phyloP scores from a whole-genome alignment of 306 rosid species.

The Amphicarpaea edgeworthii region DNA sequence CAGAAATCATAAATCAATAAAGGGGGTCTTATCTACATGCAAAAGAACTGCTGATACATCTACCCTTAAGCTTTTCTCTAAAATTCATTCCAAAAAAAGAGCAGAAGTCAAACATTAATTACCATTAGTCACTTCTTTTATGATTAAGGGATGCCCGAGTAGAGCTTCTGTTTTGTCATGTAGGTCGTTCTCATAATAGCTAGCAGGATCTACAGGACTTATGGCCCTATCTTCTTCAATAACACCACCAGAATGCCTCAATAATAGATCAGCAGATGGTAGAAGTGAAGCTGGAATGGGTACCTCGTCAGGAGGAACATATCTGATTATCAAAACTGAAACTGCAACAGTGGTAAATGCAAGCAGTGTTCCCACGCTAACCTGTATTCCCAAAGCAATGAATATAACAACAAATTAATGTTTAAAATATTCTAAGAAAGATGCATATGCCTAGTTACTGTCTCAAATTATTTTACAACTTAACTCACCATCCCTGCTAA shows the following conservation, averaged over 20 bases:
- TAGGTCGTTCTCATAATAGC: conserved; percentile 44
- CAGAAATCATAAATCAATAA: conserved; percentile 14
- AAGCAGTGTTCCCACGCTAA: conserved; percentile 76
- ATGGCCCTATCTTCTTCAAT: conserved; percentile 41
- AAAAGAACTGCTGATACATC: background rate
- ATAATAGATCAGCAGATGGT: conserved; percentile 46
- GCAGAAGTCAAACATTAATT: conserved; percentile 36
- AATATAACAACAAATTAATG: conserved; percentile 19
- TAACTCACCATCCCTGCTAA: conserved; percentile 81
- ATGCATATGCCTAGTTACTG: background rate
- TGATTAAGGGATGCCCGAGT: conserved; percentile 63
- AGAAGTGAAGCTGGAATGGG: conserved; percentile 64
- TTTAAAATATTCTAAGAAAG: conserved; percentile 34
- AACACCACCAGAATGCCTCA: conserved; percentile 49
- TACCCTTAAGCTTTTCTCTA: conserved; percentile 12
- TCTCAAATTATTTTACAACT: conserved; percentile 27
- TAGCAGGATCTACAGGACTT: conserved; percentile 44
- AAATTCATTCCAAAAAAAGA: conserved; percentile 8
- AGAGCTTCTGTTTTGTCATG: conserved; percentile 48
- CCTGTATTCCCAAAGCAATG: conserved; percentile 54
- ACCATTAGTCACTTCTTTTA: conserved; percentile 56
- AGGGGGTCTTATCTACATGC: conserved; percentile 15
- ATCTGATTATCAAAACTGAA: conserved; percentile 79
- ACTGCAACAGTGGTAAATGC: conserved; percentile 75
- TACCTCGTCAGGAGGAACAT: conserved; percentile 73